phyloP scores from a whole-genome alignment of 2,329 filamentous ascomycete genomes.

The Hysterium pulicare region DNA sequence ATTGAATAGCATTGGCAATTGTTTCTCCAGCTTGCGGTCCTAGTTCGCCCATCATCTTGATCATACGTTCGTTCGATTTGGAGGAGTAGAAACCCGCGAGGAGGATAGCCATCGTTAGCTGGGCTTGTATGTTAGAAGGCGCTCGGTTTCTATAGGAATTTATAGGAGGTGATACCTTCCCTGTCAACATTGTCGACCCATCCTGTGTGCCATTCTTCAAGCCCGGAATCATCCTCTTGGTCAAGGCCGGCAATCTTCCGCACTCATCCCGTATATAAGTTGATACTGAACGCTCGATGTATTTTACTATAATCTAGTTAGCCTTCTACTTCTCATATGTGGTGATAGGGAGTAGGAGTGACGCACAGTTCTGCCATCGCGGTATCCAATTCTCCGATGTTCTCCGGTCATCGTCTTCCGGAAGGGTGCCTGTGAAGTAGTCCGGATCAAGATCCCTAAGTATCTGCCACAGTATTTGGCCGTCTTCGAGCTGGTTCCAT shows the following conservation, averaged over 20 bases:
- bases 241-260: slow-evolving; percentile 38
- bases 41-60: slow-evolving; percentile 37
- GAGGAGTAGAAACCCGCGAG: slow-evolving; percentile 47
- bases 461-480: slow-evolving; percentile 47
- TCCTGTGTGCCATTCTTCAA: slow-evolving; percentile 49
- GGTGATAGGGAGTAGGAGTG: background rate
- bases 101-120: slow-evolving; percentile 48
- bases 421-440: slow-evolving; percentile 49
- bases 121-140: background rate
- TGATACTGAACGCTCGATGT: slow-evolving; percentile 47
- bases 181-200: slow-evolving; percentile 38
- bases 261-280: slow-evolving; percentile 49
- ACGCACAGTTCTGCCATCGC: slow-evolving; percentile 47
- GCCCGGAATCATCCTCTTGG: slow-evolving; percentile 42
- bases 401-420: slow-evolving; percentile 40
- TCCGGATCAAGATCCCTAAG: slow-evolving; percentile 45
- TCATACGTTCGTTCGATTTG: slow-evolving; percentile 48
- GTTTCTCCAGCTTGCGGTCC: slow-evolving; percentile 34
- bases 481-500: slow-evolving; percentile 46
- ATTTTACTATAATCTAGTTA: slow-evolving; percentile 37
- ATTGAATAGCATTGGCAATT: slow-evolving; percentile 40
- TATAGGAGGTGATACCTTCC: slow-evolving; percentile 15
- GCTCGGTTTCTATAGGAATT: background rate
- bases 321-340: background rate
- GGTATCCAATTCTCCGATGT: slow-evolving; percentile 49